phyloP scores from a whole-genome alignment of 2,329 filamentous ascomycete genomes.

The Nemania sp. region DNA sequence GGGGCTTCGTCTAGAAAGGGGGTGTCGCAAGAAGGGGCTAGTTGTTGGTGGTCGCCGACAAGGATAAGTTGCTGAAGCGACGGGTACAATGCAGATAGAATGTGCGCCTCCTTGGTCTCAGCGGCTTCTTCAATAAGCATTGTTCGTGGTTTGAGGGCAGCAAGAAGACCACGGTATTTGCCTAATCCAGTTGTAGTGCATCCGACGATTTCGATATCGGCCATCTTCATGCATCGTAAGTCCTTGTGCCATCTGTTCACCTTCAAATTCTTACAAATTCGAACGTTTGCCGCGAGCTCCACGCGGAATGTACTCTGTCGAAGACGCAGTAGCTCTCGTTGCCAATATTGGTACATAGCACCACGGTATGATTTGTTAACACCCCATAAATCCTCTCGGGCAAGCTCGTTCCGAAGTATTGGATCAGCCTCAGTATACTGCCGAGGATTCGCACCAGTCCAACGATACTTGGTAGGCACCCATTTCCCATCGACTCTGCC shows the following conservation, averaged over 20 bases:
- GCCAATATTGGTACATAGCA: slow-evolving; percentile 68
- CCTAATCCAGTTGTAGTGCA: slow-evolving; percentile 79
- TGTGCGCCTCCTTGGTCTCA: slow-evolving; percentile 70
- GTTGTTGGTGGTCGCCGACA: slow-evolving; percentile 80
- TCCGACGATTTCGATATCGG: slow-evolving; percentile 58
- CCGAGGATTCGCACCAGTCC: slow-evolving; percentile 41
- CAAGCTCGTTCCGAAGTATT: slow-evolving; percentile 44
- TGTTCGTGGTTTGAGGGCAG: slow-evolving; percentile 66
- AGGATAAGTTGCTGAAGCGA: slow-evolving; percentile 59
- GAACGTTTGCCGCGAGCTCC: slow-evolving; percentile 55
- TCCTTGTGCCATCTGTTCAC: slow-evolving; percentile 64
- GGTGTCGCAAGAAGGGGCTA: slow-evolving; percentile 71
- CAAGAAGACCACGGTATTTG: slow-evolving; percentile 76
- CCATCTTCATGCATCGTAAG: slow-evolving; percentile 45
- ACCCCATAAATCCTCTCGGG: slow-evolving; percentile 60
- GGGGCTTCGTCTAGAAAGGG: slow-evolving; percentile 61
- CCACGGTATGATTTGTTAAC: slow-evolving; percentile 62
- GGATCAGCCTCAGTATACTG: slow-evolving; percentile 33
- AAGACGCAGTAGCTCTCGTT: slow-evolving; percentile 55
- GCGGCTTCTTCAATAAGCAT: slow-evolving; percentile 81
- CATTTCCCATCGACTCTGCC: slow-evolving; percentile 51
- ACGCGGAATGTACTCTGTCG: slow-evolving; percentile 53
- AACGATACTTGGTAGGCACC: slow-evolving; percentile 49
- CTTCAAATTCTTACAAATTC: slow-evolving; percentile 56
- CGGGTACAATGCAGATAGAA: slow-evolving; percentile 56